Base-by-base conservation (phyloP, 345 rosid genomes). In the Euclidium syriacum region DNA sequence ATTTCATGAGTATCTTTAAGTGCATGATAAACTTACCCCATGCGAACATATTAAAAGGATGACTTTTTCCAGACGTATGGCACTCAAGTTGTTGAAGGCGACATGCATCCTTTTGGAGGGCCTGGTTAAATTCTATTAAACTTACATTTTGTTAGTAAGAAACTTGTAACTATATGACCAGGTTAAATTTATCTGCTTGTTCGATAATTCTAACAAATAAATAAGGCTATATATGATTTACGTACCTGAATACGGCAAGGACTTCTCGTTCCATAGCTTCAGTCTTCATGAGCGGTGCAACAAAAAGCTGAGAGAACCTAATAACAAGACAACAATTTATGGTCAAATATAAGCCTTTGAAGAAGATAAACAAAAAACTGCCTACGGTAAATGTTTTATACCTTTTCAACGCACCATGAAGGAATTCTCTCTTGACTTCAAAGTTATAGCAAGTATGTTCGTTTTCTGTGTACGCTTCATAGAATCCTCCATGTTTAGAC, bases 381-480 rank as follows among this genome's bases (percentile, higher is more conserved):
- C 23, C 19, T 46, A 55, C 2, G 48, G 27, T 40, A 35, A 32
- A 16, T 3, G 1, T 15, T 62, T 5, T 16, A 52, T 79, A 94
- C 99, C 99, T 90, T 83, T 38, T 65, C 62, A 94, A 81, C 52
- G 97, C 92, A 68, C 92, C 97, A 54, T 73, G 75, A 58, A 94
- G 97, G 79, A 73, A 87, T 67, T 94, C 97, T 47, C 60, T 81
- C 68, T 90, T 90, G 50, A 94, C 92, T 80, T 94, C 99, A 72
- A 94, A 94, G 80, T 94, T 91, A 73, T 90, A 94, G 80, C 99
- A 94, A 32, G 97, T 87, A 71, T 84, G 90, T 78, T 94, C 99
- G 56, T 82, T 74, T 65, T 94, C 97, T 0, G 99, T 94, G 77
- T 90, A 94, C 6, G 99, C 97, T 73, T 94, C 90, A 55, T 97